Evolutionary conservation across 2,329 filamentous ascomycete species (phyloP), one percentile per base, ranked within the genome.

Genomic region (Aspergillus sclerotialis): DNA sequence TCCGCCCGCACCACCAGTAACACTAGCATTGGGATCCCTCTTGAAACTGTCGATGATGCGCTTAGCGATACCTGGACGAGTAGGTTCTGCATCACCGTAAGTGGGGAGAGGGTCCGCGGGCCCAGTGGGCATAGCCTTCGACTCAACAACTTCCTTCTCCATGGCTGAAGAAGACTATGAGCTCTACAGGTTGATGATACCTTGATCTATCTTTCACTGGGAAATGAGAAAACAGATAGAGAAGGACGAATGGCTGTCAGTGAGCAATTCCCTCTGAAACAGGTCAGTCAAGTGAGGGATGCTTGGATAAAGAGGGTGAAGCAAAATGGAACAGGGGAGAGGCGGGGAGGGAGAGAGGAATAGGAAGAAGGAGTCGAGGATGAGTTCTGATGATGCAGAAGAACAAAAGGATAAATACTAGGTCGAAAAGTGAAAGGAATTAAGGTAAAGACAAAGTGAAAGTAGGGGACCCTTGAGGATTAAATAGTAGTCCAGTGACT

Each of bases 1-100:
- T 35, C 72, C 72, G 60, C 76, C 70, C 5, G 67, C 68, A 33
- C 68, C 69, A 11, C 45, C 39, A 11, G 48, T 57, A 13, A 60
- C 53, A 23, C 53, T 52, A 3, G 60, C 58, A 51, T 65, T 63
- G n/a, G 64, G 64, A 39, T 68, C 63, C 34, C 61, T 51, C 44
- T 61, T 66, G 50, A 68, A 68, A 40, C 64, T 65, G 40, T 67
- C 61, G 5, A 55, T 32, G 16, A 65, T 51, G 5, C 61, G 59
- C 11, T 44, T 50, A 16, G 48, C 41, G 4, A 57, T 18, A 30
- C 37, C 37, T 14, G 30, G 45, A 19, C 42, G 41, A 2, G 55
- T 49, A 4, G 42, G 12, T 24, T 51, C 42, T 5, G 49, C 44
- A 28, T 59, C 52, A 15, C 59, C 58, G 37, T 61, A 61, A 12